Conservation (phyloP, 225 moss, liverwort and hornwort genomes). For the Takakia lepidozioides region DNA sequence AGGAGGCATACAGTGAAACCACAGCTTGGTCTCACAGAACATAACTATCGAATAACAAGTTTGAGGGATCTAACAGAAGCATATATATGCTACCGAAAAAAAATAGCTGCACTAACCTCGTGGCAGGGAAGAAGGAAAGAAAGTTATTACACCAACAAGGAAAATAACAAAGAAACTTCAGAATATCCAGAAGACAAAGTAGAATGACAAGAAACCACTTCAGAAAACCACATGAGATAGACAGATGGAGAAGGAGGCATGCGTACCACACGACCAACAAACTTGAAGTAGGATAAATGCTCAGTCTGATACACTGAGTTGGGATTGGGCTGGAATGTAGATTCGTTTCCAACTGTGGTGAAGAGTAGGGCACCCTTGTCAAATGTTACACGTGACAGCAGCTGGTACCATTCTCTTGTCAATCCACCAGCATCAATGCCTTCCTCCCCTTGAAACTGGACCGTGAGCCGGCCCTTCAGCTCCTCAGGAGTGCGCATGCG, state of each 20-base stretch:
- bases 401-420: constrained; percentile 93
- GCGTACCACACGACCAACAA: constrained; percentile 96
- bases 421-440: constrained; percentile 97
- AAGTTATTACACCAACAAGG: no score
- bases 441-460: constrained; percentile 97
- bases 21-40: no score
- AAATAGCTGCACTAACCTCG: no score
- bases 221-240: no score
- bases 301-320: constrained; percentile 95
- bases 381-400: constrained; percentile 82
- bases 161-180: no score
- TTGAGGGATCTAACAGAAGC: no score
- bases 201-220: no score
- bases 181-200: not conserved
- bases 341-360: constrained; percentile 90
- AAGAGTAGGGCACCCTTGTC: constrained; percentile 93
- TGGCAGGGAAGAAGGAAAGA: no score
- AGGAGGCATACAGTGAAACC: no score
- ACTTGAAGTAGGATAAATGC: constrained; percentile 95
- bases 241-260: no score
- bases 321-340: constrained; percentile 90
- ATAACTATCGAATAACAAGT: no score
- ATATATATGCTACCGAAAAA: no score
- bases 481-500: constrained; percentile 96
- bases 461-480: constrained; percentile 86